Evolutionary conservation across 179 eudicot species (phyloP).

Genomic region (Sideroxylon spinosum): DNA sequence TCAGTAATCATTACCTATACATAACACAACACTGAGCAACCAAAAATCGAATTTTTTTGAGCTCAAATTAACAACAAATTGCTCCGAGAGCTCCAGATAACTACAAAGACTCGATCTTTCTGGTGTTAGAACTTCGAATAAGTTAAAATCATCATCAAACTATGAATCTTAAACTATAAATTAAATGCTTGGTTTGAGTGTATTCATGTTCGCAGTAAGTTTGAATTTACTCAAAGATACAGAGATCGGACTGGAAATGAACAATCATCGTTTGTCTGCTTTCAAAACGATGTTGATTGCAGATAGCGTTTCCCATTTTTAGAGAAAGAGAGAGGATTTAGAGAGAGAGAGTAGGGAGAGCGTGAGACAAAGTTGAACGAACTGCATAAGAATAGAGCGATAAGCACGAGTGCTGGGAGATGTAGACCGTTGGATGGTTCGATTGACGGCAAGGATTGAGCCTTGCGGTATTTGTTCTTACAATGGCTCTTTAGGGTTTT

Average conservation of each 20-base stretch:
- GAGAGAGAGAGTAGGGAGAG: neutral
- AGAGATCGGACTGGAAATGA: slow-evolving; percentile 9
- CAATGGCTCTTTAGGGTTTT: slow-evolving; percentile 32
- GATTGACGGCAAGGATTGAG: slow-evolving; percentile 35
- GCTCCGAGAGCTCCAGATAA: neutral
- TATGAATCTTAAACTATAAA: slow-evolving; percentile 15
- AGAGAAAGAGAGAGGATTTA: slow-evolving; percentile 7
- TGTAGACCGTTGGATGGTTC: slow-evolving; percentile 36
- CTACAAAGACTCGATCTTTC: slow-evolving; percentile 14
- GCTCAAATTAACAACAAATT: slow-evolving; percentile 1
- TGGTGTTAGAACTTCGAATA: neutral
- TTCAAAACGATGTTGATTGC: slow-evolving; percentile 20
- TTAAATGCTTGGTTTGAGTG: neutral
- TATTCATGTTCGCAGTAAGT: neutral
- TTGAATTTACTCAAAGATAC: slow-evolving; percentile 2
- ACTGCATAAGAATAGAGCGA: slow-evolving; percentile 25
- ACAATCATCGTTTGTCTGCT: neutral
- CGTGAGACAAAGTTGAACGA: neutral
- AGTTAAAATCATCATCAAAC: slow-evolving; percentile 4
- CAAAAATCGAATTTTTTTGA: slow-evolving; percentile 11
- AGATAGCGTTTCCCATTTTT: slow-evolving; percentile 31
- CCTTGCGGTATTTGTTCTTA: slow-evolving; percentile 19
- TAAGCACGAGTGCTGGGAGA: slow-evolving; percentile 36
- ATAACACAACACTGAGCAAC: neutral
- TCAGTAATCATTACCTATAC: slow-evolving; percentile 40